Evolutionary conservation across 2,329 filamentous ascomycete genomes (phyloP).

Genomic region (Setomelanomma holmii): DNA sequence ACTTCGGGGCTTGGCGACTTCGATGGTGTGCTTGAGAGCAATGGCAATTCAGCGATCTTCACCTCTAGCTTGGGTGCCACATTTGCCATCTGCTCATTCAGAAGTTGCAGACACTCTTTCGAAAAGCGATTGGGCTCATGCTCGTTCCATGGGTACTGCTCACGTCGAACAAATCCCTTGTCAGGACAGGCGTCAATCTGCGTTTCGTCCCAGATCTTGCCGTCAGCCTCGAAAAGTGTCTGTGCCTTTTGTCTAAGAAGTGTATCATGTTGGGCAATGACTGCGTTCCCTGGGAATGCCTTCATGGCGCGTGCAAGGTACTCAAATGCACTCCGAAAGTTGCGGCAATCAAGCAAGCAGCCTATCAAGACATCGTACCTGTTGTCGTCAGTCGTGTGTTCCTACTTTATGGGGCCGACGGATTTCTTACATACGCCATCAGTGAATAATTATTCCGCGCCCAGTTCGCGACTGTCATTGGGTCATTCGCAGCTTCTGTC

Average conservation of each 20-base stretch:
- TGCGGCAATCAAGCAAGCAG: conserved; percentile 66
- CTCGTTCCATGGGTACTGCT: conserved; percentile 69
- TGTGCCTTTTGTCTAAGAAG: conserved; percentile 54
- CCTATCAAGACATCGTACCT: conserved; percentile 53
- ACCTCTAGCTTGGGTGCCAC: conserved; percentile 86
- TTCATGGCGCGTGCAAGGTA: conserved; percentile 70
- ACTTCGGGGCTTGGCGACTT: conserved; percentile 58
- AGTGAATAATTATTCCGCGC: conserved; percentile 31
- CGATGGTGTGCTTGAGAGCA: conserved; percentile 62
- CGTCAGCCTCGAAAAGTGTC: conserved; percentile 30
- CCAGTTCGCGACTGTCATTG: conserved; percentile 12
- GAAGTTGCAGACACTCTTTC: conserved; percentile 63
- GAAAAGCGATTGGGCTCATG: conserved; percentile 66
- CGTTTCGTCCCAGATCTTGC: conserved; percentile 48
- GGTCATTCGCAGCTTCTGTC: conserved; percentile 1
- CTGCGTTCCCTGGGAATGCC: conserved; percentile 61
- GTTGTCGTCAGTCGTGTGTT: not conserved
- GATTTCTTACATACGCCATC: conserved; percentile 36
- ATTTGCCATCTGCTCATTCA: conserved; percentile 73
- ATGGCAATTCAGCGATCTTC: conserved; percentile 75
- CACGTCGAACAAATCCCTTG: conserved; percentile 70
- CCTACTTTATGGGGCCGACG: not conserved
- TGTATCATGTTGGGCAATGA: conserved; percentile 62
- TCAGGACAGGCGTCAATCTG: conserved; percentile 69
- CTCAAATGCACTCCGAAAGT: conserved; percentile 69